Conservation (phyloP, 768 basidiomycete species). For the Tricholoma hemisulphureum region DNA sequence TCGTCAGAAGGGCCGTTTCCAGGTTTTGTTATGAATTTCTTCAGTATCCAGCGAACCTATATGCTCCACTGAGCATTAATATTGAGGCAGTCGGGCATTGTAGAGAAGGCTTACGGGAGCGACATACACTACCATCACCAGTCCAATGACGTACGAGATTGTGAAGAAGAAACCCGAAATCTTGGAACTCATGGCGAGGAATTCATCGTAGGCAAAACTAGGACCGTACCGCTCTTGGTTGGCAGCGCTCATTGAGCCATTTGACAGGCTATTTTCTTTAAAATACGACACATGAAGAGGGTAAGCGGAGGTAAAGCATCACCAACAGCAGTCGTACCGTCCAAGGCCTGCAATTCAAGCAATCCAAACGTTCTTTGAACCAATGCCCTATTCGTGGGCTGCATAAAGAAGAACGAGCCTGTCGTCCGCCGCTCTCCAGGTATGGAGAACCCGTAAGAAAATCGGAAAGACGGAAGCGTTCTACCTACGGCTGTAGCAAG, state of each 20-base stretch:
- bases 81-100: background rate
- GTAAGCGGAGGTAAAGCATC: background rate
- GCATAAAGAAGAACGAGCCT: slow-evolving; percentile 44
- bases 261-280: background rate
- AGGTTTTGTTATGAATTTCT: slow-evolving; percentile 47
- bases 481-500: slow-evolving; percentile 7
- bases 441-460: slow-evolving; percentile 38
- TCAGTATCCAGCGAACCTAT: slow-evolving; percentile 58
- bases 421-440: slow-evolving; percentile 32
- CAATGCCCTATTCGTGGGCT: slow-evolving; percentile 36
- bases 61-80: background rate
- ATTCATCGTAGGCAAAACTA: slow-evolving; percentile 77
- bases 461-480: slow-evolving; percentile 21
- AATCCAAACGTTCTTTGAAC: slow-evolving; percentile 50
- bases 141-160: slow-evolving; percentile 32
- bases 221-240: slow-evolving; percentile 56
- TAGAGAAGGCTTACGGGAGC: slow-evolving; percentile 36
- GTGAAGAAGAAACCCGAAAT: slow-evolving; percentile 42
- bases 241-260: slow-evolving; percentile 12
- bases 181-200: slow-evolving; percentile 40
- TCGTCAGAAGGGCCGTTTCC: slow-evolving; percentile 65
- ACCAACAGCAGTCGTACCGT: slow-evolving; percentile 13
- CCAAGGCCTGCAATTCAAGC: slow-evolving; percentile 33
- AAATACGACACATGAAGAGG: too few species aligned
- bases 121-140: slow-evolving; percentile 32